Evolutionary conservation across 2,329 filamentous ascomycete genomes (phyloP), one percentile per base, ranked within the genome.

Genomic region (Colletotrichum sojae): DNA sequence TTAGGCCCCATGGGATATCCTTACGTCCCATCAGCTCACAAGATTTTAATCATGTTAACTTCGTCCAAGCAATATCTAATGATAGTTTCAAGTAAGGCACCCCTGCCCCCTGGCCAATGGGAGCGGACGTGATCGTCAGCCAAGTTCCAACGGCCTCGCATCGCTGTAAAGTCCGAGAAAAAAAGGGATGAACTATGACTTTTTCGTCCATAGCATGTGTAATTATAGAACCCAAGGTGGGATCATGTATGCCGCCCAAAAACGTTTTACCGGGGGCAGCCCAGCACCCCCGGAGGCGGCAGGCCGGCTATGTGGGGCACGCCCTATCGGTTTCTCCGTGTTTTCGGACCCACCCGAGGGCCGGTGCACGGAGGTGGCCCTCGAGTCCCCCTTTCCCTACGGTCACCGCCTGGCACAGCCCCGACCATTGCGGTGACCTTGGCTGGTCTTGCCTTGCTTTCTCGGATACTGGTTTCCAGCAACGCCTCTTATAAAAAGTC

Each of bases 281-380:
- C 63, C 57, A 57, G 49, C 40, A 31, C 25, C 27, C 20, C 22
- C 27, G 40, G 25, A 18, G 31, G 16, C n/a, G 39, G 22, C 3
- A 13, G 16, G n/a, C 20, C 39, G 49, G 39, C 25, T 10, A 53
- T 36, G 20, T n/a, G 59, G 59, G 59, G 59, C 58, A 45, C 46
- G 55, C 31, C 46, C 46, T 59, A 16, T 68, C 66, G 61, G 61
- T 16, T 43, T 68, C 46, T 39, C 61, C 54, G 66, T 43, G 18
- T 20, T 43, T 18, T n/a, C 46, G 54, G 54, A n/a, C 20, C 43
- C 48, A 45, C 54, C 40, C 31, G 46, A 46, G 52, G 65, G 61
- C 48, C 54, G 66, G n/a, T 55, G 22, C 31, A 6, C 48, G 39
- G 22, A 10, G 22, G 20, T 15, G 31, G 25, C n/a, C 25, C 15